Evolutionary conservation across 257 asterid species (phyloP), one percentile per base, ranked within the genome.

Genomic region (Solanum neorickii): DNA sequence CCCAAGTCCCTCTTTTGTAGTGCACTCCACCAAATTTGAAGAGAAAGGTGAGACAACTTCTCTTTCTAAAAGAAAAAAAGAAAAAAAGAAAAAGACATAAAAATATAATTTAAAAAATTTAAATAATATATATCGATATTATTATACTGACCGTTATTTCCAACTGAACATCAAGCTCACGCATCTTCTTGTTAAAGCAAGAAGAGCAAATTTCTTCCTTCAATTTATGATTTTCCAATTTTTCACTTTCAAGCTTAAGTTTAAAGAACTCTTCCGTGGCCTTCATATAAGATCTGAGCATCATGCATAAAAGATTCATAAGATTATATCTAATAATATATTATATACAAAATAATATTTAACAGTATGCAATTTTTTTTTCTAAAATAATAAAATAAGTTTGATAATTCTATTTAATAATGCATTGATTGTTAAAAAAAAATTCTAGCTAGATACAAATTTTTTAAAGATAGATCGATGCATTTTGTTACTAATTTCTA

Each of bases 401-500:
- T 52, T 52, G 23, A 52, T 16, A 52, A 52, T 52, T 3, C 62
- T 52, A 52, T 52, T 52, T 52, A 52, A 52, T 52, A 16, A 52
- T 52, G 4, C 0, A 52, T 6, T 16, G 9, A 52, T 52, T 52
- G 18, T 52, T 0, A 52, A 52, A 16, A 16, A 52, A 2, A 16
- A 52, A 16, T 49, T 21, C 60, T 52, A 16, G 4, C 60, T 52
- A 52, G 4, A 16, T 52, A 52, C 60, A 52, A 52, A 3, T 16
- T 52, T 52, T 16, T 52, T 52, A 16, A 23, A 15, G 21, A 15
- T 9, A 52, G 23, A 52, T 52, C 4, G 0, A 52, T 52, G 23
- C 23, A 52, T 52, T 52, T 52, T 16, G 62, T 52, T 0, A 16
- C 23, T 52, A 16, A 52, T 52, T 52, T 52, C 62, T 52, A 52